A percentile compares a stretch with the other conserved stretches of the same genome.
phyloP scores from a whole-genome alignment of 2,329 filamentous ascomycete genomes.

The Ophiostoma himal-ulmi region DNA sequence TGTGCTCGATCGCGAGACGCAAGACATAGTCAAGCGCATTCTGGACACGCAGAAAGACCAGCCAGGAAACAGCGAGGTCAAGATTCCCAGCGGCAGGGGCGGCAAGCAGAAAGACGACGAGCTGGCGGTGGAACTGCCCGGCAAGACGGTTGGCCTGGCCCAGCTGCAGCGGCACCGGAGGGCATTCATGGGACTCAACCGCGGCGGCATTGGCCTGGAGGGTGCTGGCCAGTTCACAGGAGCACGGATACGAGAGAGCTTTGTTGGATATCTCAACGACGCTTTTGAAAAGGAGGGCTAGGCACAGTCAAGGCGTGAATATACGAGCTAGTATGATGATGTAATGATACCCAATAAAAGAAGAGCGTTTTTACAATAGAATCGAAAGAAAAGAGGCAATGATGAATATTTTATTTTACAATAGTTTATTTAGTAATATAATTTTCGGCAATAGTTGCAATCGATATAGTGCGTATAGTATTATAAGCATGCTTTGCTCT shows the following conservation, averaged over 20 bases:
- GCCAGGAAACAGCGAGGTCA: constrained; percentile 54
- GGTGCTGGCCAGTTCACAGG: constrained; percentile 49
- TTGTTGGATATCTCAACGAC: constrained; percentile 62
- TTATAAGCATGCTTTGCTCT: not conserved
- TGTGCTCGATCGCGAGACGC: constrained; percentile 70
- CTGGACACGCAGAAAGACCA: constrained; percentile 64
- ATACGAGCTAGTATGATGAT: not conserved
- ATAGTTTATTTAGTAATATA: not conserved
- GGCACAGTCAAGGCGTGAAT: not conserved
- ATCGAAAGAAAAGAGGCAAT: no score
- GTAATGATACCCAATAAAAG: constrained; percentile 8
- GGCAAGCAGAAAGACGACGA: constrained; percentile 35
- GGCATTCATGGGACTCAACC: constrained; percentile 70
- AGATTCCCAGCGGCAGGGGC: constrained; percentile 35
- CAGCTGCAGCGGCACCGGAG: constrained; percentile 71
- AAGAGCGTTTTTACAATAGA: not conserved
- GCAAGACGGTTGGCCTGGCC: constrained; percentile 60
- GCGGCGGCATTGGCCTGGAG: constrained; percentile 59
- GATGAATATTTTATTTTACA: no score
- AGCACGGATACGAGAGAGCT: constrained; percentile 54
- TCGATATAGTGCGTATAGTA: not conserved
- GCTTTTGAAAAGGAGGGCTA: constrained; percentile 54
- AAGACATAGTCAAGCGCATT: constrained; percentile 66
- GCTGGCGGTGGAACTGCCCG: constrained; percentile 59
- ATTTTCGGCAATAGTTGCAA: not conserved